A percentile compares a stretch with the other conserved stretches of the same genome.
Evolutionary conservation across 805 yeast species (phyloP).

Genomic region (Suhomyces sp.): DNA sequence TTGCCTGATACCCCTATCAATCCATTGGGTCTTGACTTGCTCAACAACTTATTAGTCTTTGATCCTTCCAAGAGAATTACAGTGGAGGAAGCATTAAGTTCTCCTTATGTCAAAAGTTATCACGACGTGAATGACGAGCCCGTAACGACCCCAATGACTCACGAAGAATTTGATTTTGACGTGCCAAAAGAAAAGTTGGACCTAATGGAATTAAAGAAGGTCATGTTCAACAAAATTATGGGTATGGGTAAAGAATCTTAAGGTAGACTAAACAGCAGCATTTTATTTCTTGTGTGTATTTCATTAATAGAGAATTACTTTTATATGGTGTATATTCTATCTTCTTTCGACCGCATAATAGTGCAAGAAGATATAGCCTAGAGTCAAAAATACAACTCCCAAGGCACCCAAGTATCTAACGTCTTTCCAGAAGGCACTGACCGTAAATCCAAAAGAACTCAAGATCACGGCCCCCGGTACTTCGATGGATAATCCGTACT

Average conservation of each 20-base stretch:
- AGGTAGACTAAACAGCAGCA: neutral
- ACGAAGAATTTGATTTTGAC: slow-evolving; percentile 29
- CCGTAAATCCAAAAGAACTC: slow-evolving; percentile 92
- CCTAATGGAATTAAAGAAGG: slow-evolving; percentile 7
- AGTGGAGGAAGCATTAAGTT: slow-evolving; percentile 9
- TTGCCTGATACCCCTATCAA: slow-evolving; percentile 16
- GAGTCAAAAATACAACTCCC: slow-evolving; percentile 52
- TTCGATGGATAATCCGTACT: slow-evolving; percentile 89
- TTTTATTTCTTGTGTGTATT: slow-evolving; percentile 1
- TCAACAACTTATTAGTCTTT: slow-evolving; percentile 7
- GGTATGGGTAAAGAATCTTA: neutral
- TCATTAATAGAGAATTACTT: neutral
- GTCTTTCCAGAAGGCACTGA: slow-evolving; percentile 70
- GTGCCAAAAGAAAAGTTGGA: slow-evolving; percentile 9
- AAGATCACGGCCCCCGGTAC: slow-evolving; percentile 97
- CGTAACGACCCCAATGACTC: slow-evolving; percentile 17
- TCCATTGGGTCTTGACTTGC: slow-evolving; percentile 26
- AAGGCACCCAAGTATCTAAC: slow-evolving; percentile 56
- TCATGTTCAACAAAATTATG: slow-evolving; percentile 8
- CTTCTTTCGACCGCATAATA: slow-evolving; percentile 72
- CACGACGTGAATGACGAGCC: slow-evolving; percentile 30
- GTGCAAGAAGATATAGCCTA: slow-evolving; percentile 77
- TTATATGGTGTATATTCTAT: slow-evolving; percentile 20
- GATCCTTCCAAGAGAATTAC: slow-evolving; percentile 8
- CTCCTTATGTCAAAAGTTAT: slow-evolving; percentile 8